phyloP scores from a whole-genome alignment of 2,329 filamentous ascomycete genomes.

The Zasmidium angulare region DNA sequence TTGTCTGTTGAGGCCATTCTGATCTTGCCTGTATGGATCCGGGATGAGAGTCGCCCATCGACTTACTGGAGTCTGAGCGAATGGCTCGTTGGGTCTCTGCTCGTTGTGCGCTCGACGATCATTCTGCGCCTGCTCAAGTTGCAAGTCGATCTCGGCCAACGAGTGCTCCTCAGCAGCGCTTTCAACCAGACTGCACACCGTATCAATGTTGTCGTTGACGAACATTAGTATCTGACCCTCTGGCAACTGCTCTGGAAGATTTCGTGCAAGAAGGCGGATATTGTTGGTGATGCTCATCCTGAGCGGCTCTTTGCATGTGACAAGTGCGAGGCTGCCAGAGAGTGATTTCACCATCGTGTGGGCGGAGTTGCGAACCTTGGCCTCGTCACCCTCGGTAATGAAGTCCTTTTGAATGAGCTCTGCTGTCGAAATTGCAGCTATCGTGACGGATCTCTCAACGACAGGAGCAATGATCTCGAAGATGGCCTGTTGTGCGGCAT shows the following conservation, averaged over 20 bases:
- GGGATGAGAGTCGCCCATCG: slow-evolving; percentile 94
- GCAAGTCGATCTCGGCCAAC: slow-evolving; percentile 89
- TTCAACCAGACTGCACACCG: slow-evolving; percentile 90
- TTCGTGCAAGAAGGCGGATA: slow-evolving; percentile 77
- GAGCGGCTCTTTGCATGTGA: slow-evolving; percentile 97
- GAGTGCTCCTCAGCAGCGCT: slow-evolving; percentile 93
- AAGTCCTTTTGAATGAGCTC: slow-evolving; percentile 97
- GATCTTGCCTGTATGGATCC: slow-evolving; percentile 84
- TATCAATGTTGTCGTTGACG: slow-evolving; percentile 94
- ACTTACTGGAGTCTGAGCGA: slow-evolving; percentile 75
- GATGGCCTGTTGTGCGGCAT: slow-evolving; percentile 83
- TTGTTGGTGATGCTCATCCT: slow-evolving; percentile 97
- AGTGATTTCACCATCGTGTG: slow-evolving; percentile 94
- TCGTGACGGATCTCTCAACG: slow-evolving; percentile 95
- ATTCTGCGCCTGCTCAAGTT: slow-evolving; percentile 80
- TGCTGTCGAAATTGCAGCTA: slow-evolving; percentile 92
- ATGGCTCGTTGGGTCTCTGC: slow-evolving; percentile 77
- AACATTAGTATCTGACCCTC: slow-evolving; percentile 98
- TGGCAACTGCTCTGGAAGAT: slow-evolving; percentile 70
- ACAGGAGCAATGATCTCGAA: slow-evolving; percentile 97
- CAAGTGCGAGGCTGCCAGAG: slow-evolving; percentile 87
- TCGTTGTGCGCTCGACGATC: slow-evolving; percentile 72
- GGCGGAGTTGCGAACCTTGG: slow-evolving; percentile 79
- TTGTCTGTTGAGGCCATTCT: slow-evolving; percentile 73
- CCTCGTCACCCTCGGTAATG: slow-evolving; percentile 86